phyloP scores from a whole-genome alignment of 2,329 filamentous ascomycete genomes.

The Scedosporium boydii region DNA sequence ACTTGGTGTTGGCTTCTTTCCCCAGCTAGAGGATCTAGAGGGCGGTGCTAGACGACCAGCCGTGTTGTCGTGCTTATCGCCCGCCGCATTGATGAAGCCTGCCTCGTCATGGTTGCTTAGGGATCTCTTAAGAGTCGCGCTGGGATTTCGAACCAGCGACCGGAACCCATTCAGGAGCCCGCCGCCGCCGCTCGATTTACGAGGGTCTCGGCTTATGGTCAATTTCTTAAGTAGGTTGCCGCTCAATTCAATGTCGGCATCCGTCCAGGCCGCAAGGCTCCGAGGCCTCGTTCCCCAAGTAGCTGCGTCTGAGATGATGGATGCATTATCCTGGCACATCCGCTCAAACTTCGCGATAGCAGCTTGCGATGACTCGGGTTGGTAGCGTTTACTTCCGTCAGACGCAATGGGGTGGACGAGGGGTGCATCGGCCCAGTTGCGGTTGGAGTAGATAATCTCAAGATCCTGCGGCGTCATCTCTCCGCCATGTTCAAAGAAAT shows the following conservation, averaged over 20 bases:
- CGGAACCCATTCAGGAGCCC: constrained; percentile 38
- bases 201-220: constrained; percentile 38
- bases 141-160: constrained; percentile 40
- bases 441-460: constrained; percentile 37
- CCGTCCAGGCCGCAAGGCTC: constrained; percentile 50
- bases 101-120: constrained; percentile 26
- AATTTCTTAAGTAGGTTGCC: constrained; percentile 56
- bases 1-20: constrained; percentile 42
- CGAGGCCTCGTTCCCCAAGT: constrained; percentile 62
- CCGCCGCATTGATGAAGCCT: constrained; percentile 11
- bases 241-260: constrained; percentile 45
- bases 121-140: constrained; percentile 37
- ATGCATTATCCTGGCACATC: constrained; percentile 45
- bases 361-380: constrained; percentile 41
- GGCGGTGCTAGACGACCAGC: constrained; percentile 36
- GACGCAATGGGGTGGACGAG: constrained; percentile 33
- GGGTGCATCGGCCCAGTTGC: constrained; percentile 41
- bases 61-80: constrained; percentile 24
- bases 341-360: constrained; percentile 44
- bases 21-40: constrained; percentile 40
- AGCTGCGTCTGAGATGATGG: constrained; percentile 51
- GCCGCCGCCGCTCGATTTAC: constrained; percentile 30
- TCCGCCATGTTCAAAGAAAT: constrained; percentile 32
- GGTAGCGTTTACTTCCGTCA: constrained; percentile 21
- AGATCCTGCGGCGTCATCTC: constrained; percentile 36